Percentiles rank a stretch among this genome's conserved stretches.
These are phyloP conservation scores for Leishmania gerbilli DNA, from an alignment of 208 protist genomes.

Conservation along the genomic window DNA sequence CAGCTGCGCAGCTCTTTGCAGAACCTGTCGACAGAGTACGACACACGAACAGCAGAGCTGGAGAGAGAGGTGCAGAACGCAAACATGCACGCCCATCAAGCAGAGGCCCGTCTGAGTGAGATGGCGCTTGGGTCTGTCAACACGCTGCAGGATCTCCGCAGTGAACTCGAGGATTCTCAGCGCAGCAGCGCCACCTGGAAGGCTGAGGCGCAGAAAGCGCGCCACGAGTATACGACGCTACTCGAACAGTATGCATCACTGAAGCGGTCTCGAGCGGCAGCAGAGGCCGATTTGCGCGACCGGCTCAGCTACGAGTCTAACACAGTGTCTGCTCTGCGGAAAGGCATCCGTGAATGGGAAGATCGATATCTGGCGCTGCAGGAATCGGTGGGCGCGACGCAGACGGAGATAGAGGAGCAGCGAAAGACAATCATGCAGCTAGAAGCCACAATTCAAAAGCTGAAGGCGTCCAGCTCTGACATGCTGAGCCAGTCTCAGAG, in stretches of 20 bases:
- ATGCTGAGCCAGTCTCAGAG: slow-evolving; percentile 7
- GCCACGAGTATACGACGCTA: slow-evolving; percentile 38
- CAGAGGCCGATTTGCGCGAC: slow-evolving; percentile 28
- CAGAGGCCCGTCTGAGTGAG: slow-evolving; percentile 58
- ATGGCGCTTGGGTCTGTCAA: slow-evolving; percentile 39
- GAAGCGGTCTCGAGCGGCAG: slow-evolving; percentile 31
- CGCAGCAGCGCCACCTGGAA: slow-evolving; percentile 37
- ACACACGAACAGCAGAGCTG: slow-evolving; percentile 46
- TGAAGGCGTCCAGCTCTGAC: slow-evolving; percentile 5
- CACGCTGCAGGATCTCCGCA: slow-evolving; percentile 54
- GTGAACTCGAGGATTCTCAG: slow-evolving; percentile 62
- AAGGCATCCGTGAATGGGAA: slow-evolving; percentile 20
- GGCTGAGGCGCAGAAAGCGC: slow-evolving; percentile 32
- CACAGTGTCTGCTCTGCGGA: slow-evolving; percentile 14
- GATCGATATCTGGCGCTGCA: slow-evolving; percentile 23
- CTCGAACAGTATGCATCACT: slow-evolving; percentile 36
- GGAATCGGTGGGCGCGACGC: slow-evolving; percentile 14
- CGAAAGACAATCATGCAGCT: slow-evolving; percentile 24
- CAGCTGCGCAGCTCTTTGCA: slow-evolving; percentile 48
- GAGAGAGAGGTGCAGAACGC: slow-evolving; percentile 61
- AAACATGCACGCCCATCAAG: slow-evolving; percentile 50
- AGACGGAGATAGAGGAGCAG: slow-evolving; percentile 30
- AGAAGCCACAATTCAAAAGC: slow-evolving; percentile 26
- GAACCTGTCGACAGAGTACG: slow-evolving; percentile 45
- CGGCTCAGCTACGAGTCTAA: slow-evolving; percentile 15